phyloP scores from a whole-genome alignment of 164 flowering plant genomes.

The Tetrastigma voinierianum region DNA sequence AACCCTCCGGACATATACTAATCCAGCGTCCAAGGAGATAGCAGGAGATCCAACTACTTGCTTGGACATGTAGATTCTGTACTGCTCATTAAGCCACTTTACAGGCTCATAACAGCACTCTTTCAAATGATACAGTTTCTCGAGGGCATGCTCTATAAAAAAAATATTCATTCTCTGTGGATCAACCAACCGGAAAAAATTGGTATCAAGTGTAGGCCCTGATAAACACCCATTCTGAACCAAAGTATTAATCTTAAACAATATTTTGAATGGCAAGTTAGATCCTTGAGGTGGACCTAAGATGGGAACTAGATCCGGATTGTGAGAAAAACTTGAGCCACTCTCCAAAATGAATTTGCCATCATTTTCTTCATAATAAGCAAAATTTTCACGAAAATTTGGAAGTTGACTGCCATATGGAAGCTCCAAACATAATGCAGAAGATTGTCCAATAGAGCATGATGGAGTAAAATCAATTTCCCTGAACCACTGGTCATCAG shows the following conservation, averaged over 20 bases:
- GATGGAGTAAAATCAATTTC: conserved; percentile 67
- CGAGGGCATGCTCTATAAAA: conserved; percentile 62
- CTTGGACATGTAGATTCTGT: conserved; percentile 23
- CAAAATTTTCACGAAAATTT: conserved; percentile 43
- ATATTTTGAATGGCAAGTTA: conserved; percentile 51
- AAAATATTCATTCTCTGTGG: conserved; percentile 30
- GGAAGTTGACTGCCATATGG: conserved; percentile 42
- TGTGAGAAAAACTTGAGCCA: conserved; percentile 41
- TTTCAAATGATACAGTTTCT: conserved; percentile 50
- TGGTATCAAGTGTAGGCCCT: conserved; percentile 53
- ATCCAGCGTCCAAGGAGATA: conserved; percentile 56
- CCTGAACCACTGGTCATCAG: conserved; percentile 71
- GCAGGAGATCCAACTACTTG: conserved; percentile 28
- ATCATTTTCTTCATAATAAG: conserved; percentile 40
- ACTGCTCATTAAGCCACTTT: conserved; percentile 60
- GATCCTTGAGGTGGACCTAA: conserved; percentile 39
- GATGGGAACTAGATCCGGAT: conserved; percentile 62
- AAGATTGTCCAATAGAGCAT: conserved; percentile 73
- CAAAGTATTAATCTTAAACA: conserved; percentile 65
- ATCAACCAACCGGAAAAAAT: conserved; percentile 54
- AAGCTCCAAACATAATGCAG: conserved; percentile 73
- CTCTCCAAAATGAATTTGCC: conserved; percentile 33
- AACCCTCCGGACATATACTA: conserved; percentile 71
- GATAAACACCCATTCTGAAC: conserved; percentile 77
- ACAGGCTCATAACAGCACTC: conserved; percentile 87